Base-by-base conservation (phyloP, 83 land plant genomes). In the Thuja plicata region DNA sequence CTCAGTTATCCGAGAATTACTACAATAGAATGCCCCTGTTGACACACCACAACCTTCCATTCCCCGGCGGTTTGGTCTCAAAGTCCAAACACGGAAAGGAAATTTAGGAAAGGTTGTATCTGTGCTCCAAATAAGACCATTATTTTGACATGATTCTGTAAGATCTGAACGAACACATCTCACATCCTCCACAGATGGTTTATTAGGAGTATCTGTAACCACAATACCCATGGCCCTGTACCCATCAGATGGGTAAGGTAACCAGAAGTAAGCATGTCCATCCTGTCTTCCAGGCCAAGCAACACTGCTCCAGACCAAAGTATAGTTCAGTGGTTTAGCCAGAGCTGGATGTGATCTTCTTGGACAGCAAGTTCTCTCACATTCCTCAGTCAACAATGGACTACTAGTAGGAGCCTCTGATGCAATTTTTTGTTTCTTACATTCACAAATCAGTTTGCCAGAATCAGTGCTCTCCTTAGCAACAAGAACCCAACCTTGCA, bases 81-180 rank as follows among this genome's bases (percentile, higher is more conserved):
- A 66, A 73, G 73, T 89, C 95, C 95, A 94, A 73, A 95, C 87
- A 32, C 86, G 57, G 60, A 93, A 90, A 8, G 91, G 93, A 46
- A 89, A 52, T 11, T 87, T 85, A 21, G 88, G 62, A 38, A 71
- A 79, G 9, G 79, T 88, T 21, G 92, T 87, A 55, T 66, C 88
- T 45, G 86, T 89, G 71, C 85, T 52, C 85, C 91, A 81, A 37
- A 95, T 81, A 37, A 89, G 38, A 46, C 77, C 89, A 84, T 88
- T 35, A 78, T 85, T 62, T 85, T 95, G 93, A 87, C 95, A 94
- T 21, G 76, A 34, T 80, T 92, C 94, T 0, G 96, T 95, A n/a
- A 95, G 90, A 89, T 95, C 95, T 71, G 89, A 79, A 79, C 95
- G 91, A 78, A 95, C 96, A 90, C 96, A 95, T 84, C 93, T 92